Base-by-base conservation (phyloP, 2,329 filamentous ascomycete species). In the Tothia fuscella region DNA sequence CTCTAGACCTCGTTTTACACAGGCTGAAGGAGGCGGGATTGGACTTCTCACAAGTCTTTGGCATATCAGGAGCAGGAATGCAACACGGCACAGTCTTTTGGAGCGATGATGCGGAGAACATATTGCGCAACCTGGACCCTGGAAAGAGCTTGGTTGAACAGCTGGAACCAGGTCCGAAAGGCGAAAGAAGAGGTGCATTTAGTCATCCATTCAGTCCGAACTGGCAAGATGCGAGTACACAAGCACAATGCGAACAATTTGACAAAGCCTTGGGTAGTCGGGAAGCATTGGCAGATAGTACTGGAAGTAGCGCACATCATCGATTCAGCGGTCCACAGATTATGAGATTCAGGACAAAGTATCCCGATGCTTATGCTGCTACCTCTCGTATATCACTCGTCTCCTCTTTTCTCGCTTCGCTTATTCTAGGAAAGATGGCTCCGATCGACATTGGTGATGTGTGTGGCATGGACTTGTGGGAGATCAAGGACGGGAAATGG, bases 291-390 rank as follows among this genome's bases (percentile, higher is more conserved):
- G 91, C 91, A 0, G 63, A 80, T 40, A 76, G 75, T 16, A 95
- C 91, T 7, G 91, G 91, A 22, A 95, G 89, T 58, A 82, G 87
- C 50, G 91, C 91, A 3, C 91, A 98, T 64, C 91, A 96, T 66
- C 82, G 91, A 47, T 98, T 98, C 66, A 96, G 89, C 20, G 91
- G 91, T n/a, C 83, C 86, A 3, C 91, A 98, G 61, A 96, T 98
- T 53, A 75, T 95, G 61, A 77, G 88, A 10, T 87, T 95, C 59
- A 80, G 81, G 50, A 74, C 77, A 43, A 83, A 83, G 49, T 75
- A 88, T 49, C 85, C 89, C 1, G 73, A 82, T 4, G 80, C 86
- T 50, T 96, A 96, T 62, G 70, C 73, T 47, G 73, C 76, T 22
- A 94, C 91, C 1, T 71, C 78, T 9, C 78, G 86, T 43, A 94